Percentiles rank a stretch among this genome's conserved stretches.
Conservation (phyloP, 1,284 basidiomycete species). For the Pseudozyma hubeiensis region DNA sequence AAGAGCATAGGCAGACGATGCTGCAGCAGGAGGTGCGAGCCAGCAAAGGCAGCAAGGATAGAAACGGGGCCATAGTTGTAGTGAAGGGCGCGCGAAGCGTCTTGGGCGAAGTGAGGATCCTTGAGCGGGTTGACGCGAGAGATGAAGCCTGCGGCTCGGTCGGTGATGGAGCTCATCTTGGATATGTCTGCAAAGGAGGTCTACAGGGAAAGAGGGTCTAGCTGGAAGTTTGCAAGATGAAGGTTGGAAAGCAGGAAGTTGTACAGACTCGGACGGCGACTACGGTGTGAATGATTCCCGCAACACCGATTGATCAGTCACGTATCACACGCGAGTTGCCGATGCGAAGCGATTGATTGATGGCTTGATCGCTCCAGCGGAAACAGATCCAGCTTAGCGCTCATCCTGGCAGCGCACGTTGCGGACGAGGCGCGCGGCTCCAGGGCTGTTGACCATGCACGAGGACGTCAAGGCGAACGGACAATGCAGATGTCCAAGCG, state of each 20-base stretch:
- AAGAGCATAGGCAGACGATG: constrained; percentile 47
- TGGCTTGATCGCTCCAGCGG: background rate
- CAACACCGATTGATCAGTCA: constrained; percentile 15
- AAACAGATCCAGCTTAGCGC: background rate
- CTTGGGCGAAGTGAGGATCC: constrained; percentile 33
- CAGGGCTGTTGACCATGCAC: constrained; percentile 4
- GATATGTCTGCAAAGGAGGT: background rate
- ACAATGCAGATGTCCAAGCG: too few relatives aligned
- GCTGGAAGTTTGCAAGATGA: background rate
- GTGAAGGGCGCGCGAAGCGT: constrained; percentile 32
- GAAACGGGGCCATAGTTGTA: constrained; percentile 49
- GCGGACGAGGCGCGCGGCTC: constrained; percentile 25
- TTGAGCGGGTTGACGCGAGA: constrained; percentile 47
- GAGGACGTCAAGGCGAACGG: constrained; percentile 2
- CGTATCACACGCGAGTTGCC: background rate
- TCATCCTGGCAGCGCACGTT: constrained; percentile 9
- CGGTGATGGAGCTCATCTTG: constrained; percentile 38
- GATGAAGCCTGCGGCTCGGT: constrained; percentile 40
- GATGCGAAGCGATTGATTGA: background rate
- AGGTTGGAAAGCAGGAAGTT: constrained; percentile 4
- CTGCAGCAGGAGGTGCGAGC: constrained; percentile 48
- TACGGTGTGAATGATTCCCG: background rate
- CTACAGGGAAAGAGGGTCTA: background rate
- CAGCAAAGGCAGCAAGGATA: constrained; percentile 52
- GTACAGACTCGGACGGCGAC: too few relatives aligned